These are phyloP conservation scores for Diaporthe sp. DNA, from an alignment of 2,329 filamentous ascomycete genomes.

Conservation along the genomic window DNA sequence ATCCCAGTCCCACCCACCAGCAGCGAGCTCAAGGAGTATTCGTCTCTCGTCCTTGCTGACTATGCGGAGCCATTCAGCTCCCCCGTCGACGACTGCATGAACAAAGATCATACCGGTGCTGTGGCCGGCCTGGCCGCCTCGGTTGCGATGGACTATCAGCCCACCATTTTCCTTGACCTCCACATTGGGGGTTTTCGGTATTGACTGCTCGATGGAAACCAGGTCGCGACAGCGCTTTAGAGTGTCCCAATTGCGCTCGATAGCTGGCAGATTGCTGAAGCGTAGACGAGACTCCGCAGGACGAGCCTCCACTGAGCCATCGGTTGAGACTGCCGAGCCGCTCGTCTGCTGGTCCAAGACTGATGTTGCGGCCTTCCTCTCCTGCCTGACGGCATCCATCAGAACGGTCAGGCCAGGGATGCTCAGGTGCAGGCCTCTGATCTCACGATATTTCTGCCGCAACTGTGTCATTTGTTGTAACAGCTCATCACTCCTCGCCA, in stretches of 20 bases:
- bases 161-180: conserved; percentile 21
- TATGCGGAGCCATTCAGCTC: conserved; percentile 53
- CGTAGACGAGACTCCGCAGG: conserved; percentile 37
- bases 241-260: conserved; percentile 37
- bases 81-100: conserved; percentile 52
- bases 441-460: conserved; percentile 25
- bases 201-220: conserved; percentile 32
- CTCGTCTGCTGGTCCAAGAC: conserved; percentile 8
- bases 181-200: conserved; percentile 4
- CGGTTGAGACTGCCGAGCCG: not conserved
- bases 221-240: conserved; percentile 37
- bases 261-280: conserved; percentile 38
- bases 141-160: conserved; percentile 1
- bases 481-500: conserved; percentile 31
- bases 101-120: conserved; percentile 28
- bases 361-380: conserved; percentile 15
- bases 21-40: conserved; percentile 51
- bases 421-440: conserved; percentile 24
- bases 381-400: conserved; percentile 30
- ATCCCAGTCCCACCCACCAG: conserved; percentile 49
- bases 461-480: conserved; percentile 37
- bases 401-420: conserved; percentile 32
- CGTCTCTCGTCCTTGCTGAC: conserved; percentile 49
- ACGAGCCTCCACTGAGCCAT: conserved; percentile 6
- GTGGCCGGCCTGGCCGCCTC: not conserved